Evolutionary conservation across 1,284 basidiomycete genomes (phyloP).

Genomic region (Marasmius sp.): DNA sequence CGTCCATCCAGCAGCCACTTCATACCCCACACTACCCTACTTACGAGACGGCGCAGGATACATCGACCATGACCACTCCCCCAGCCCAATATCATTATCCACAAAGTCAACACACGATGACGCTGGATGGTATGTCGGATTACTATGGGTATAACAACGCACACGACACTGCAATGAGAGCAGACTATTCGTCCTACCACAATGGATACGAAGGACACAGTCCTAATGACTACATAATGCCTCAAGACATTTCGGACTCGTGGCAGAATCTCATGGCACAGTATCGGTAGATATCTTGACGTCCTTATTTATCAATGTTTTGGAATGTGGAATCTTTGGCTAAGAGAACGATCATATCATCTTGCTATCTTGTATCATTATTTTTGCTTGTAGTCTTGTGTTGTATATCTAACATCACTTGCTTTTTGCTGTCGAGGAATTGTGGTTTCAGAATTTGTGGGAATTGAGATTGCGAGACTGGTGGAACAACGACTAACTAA

Average conservation of each 20-base stretch:
- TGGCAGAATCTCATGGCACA: conserved; percentile 52
- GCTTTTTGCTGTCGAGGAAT: not conserved
- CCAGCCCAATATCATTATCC: conserved; percentile 4
- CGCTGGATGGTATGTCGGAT: conserved; percentile 6
- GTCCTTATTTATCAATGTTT: conserved; percentile 5
- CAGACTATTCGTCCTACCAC: conserved; percentile 15
- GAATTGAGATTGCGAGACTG: not conserved
- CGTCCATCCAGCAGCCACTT: not conserved
- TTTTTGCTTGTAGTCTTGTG: not conserved
- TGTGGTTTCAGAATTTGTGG: not conserved
- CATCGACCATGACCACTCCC: not conserved
- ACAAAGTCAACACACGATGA: conserved; percentile 5
- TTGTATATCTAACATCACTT: not conserved
- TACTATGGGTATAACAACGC: conserved; percentile 11
- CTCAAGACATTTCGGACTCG: conserved; percentile 41
- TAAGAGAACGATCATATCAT: not conserved
- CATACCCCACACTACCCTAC: conserved; percentile 2
- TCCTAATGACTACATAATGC: conserved; percentile 24
- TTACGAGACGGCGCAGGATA: not conserved
- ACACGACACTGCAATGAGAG: not conserved
- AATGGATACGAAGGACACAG: conserved; percentile 19
- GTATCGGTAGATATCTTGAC: conserved; percentile 21
- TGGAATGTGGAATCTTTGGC: not conserved
- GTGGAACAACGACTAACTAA: not conserved
- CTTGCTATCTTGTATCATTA: not conserved